Base-by-base conservation (phyloP, 495 filamentous ascomycete genomes). In the Lophiostoma macrostomum region DNA sequence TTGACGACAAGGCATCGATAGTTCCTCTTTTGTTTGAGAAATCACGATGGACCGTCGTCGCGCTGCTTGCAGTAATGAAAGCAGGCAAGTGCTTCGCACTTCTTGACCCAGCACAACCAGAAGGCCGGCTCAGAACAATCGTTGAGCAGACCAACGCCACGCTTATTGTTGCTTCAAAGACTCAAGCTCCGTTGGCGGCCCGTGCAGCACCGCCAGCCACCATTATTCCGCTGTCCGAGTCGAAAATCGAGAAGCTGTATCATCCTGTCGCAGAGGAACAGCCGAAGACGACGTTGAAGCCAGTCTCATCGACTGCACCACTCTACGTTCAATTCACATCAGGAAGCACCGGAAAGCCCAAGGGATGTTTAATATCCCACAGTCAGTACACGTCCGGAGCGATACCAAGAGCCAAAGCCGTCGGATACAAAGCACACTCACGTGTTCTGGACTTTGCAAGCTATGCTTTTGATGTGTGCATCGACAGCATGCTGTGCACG, bases 11-110 rank as follows among this genome's bases (percentile, higher is more conserved):
- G 16, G 18, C 31, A n/a, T 18, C 28, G 3, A 50, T 54, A 23
- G 41, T 63, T 14, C 60, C 60, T 3, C 16, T 63, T 7, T 43
- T 50, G 5, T 63, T 63, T 34, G 60, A 63, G 27, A 63, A 63
- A 31, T 54, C 35, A 0, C 14, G 45, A 18, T 63, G 60, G 60
- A 58, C 60, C 0, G 42, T 58, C 16, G 50, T 63, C 8, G 53
- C 60, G 1, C 27, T 63, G 4, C 50, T 63, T 10, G 60, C 45
- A 4, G 49, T 58, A 1, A 58, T 63, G 48, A 63, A 63, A 27
- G 29, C 54, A n/a, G 60, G 54, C 8, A 44, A 31, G 4, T 39
- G 30, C 10, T 58, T 58, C 31, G 43, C 42, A 0, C 32, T 54
- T 0, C 29, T 58, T 5, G 60, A 63, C 28, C 54, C 60, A 1